A percentile compares a stretch with the other conserved stretches of the same genome.
These are phyloP conservation scores for Fomitopsis schrenkii DNA, from an alignment of 1,284 basidiomycete genomes.

Conservation along the genomic window DNA sequence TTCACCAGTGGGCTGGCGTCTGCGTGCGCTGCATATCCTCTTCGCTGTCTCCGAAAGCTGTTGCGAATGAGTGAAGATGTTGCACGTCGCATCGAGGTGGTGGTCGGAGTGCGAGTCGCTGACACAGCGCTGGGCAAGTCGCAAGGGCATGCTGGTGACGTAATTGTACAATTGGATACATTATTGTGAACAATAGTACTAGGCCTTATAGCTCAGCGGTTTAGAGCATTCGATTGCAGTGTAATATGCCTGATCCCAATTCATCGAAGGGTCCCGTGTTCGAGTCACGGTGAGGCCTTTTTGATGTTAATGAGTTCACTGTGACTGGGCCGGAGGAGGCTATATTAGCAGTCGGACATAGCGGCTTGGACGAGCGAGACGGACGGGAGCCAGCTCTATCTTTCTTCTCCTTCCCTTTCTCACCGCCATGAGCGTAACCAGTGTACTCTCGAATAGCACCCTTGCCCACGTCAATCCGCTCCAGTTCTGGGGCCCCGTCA, in stretches of 20 bases:
- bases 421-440: constrained; percentile 12
- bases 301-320: neutral
- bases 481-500: constrained; percentile 55
- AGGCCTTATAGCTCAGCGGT: neutral
- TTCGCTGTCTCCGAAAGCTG: constrained; percentile 1
- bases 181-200: too few relatives aligned
- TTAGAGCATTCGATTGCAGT: neutral
- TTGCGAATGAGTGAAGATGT: constrained; percentile 2
- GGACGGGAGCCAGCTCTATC: neutral
- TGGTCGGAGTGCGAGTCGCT: neutral
- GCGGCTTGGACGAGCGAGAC: neutral
- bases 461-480: constrained; percentile 5
- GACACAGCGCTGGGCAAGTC: neutral
- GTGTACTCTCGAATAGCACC: constrained; percentile 7
- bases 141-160: neutral
- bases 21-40: constrained; percentile 4
- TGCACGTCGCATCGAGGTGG: constrained; percentile 9
- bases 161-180: neutral
- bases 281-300: neutral
- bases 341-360: neutral
- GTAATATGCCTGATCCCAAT: neutral
- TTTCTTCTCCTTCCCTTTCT: neutral
- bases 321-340: too few relatives aligned
- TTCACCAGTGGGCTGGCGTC: constrained; percentile 34
- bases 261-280: too few relatives aligned